phyloP scores from a whole-genome alignment of 306 rosid species.

The Luffa acutangula region DNA sequence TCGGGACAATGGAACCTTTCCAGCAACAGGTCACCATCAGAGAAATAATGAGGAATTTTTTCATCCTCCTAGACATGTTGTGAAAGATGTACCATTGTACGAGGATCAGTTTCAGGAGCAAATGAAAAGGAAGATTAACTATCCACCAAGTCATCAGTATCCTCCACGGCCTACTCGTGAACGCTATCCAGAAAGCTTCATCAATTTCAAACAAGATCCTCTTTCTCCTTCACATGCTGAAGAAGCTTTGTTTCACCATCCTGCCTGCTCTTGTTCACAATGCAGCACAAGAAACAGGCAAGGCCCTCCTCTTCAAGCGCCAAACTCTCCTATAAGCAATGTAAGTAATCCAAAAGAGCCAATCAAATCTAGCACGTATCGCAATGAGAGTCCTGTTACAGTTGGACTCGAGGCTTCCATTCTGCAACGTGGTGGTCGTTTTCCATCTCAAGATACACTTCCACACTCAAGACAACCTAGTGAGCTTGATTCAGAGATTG shows the following conservation, averaged over 20 bases:
- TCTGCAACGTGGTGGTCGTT: conserved; percentile 4
- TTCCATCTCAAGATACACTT: conserved; percentile 5
- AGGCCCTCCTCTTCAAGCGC: conserved; percentile 12
- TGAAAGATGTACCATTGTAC: conserved; percentile 19
- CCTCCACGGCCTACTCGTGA: conserved; percentile 14
- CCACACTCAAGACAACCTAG: conserved; percentile 16
- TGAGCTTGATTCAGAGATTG: conserved; percentile 18
- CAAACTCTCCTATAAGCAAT: conserved; percentile 1
- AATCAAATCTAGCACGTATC: conserved; percentile 14
- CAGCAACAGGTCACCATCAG: conserved; percentile 13
- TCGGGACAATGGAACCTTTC: conserved; percentile 7
- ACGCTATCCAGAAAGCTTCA: conserved; percentile 10
- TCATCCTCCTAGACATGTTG: conserved; percentile 19
- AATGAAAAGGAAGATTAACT: conserved; percentile 17
- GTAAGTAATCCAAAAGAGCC: conserved; percentile 17
- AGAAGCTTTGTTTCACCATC: conserved; percentile 16
- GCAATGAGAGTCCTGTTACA: neutral
- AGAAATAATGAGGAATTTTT: conserved; percentile 16
- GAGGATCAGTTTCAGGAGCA: conserved; percentile 19
- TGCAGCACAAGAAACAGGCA: conserved; percentile 21
- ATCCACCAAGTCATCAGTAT: conserved; percentile 15
- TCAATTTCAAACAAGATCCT: conserved; percentile 14
- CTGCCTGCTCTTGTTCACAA: conserved; percentile 22
- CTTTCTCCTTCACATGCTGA: conserved; percentile 5
- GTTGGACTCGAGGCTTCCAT: conserved; percentile 4